Evolutionary conservation across 371 early-diverging fungal genomes (phyloP).

Genomic region (Lichtheimia corymbifera): DNA sequence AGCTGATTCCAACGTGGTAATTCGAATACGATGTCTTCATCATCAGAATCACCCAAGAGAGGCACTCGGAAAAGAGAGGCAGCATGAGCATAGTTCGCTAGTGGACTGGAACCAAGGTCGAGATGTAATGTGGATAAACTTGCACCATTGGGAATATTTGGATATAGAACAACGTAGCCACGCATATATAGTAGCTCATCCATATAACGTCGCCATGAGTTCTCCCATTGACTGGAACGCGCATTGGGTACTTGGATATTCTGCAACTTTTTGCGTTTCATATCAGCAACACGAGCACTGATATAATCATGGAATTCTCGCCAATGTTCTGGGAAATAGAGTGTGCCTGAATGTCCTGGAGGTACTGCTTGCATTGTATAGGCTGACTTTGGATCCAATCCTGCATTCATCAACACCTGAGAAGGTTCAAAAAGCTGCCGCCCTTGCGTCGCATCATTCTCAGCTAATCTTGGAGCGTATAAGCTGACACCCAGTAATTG

Average conservation of each 20-base stretch:
- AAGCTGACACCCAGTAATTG: slow-evolving; percentile 63
- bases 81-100: slow-evolving; percentile 36
- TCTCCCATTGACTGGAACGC: slow-evolving; percentile 57
- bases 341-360: slow-evolving; percentile 43
- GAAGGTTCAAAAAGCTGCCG: slow-evolving; percentile 25
- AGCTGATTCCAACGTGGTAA: slow-evolving; percentile 44
- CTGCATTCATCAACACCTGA: slow-evolving; percentile 24
- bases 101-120: slow-evolving; percentile 48
- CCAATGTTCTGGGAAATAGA: slow-evolving; percentile 71
- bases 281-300: slow-evolving; percentile 55
- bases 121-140: slow-evolving; percentile 60
- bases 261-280: slow-evolving; percentile 39
- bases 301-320: slow-evolving; percentile 68
- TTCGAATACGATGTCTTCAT: slow-evolving; percentile 14
- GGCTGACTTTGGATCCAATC: slow-evolving; percentile 32
- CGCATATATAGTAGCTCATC: slow-evolving; percentile 66
- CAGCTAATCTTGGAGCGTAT: slow-evolving; percentile 52
- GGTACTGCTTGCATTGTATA: slow-evolving; percentile 58
- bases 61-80: slow-evolving; percentile 51
- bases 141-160: slow-evolving; percentile 47
- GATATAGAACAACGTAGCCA: slow-evolving; percentile 64
- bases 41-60: slow-evolving; percentile 32
- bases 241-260: slow-evolving; percentile 45
- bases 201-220: slow-evolving; percentile 63
- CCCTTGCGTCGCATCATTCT: slow-evolving; percentile 32